A percentile compares a stretch with the other conserved stretches of the same genome.
phyloP scores from a whole-genome alignment of 1,284 basidiomycete genomes.

The Microbotryomycetes sp. region DNA sequence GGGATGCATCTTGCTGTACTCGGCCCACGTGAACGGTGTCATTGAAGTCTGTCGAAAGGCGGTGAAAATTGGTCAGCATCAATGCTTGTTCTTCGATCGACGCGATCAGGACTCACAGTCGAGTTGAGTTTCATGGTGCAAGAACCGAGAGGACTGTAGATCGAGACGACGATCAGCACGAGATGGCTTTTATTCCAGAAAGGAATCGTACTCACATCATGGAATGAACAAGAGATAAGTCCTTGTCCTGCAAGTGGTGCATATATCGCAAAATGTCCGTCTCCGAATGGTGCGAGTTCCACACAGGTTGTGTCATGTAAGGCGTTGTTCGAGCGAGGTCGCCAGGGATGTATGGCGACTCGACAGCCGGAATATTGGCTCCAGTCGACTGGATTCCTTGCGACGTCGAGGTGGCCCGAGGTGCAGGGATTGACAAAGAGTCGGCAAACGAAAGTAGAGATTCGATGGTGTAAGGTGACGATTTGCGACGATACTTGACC shows the following conservation, averaged over 20 bases:
- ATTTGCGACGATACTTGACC: conserved; percentile 35
- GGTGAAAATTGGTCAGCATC: background rate
- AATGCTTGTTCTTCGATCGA: too few species aligned
- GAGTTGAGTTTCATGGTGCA: conserved; percentile 71
- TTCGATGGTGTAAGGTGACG: conserved; percentile 38
- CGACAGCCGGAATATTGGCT: conserved; percentile 34
- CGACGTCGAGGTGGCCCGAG: conserved; percentile 15
- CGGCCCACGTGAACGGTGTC: conserved; percentile 90
- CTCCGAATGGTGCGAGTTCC: conserved; percentile 86
- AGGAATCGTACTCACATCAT: conserved; percentile 58
- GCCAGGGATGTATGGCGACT: conserved; percentile 49
- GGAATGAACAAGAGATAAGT: conserved; percentile 86
- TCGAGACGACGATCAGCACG: background rate
- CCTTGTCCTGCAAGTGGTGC: conserved; percentile 86
- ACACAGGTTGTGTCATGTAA: conserved; percentile 81
- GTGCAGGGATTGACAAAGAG: conserved; percentile 34
- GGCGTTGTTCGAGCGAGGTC: conserved; percentile 62
- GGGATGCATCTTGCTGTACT: conserved; percentile 83
- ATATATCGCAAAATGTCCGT: conserved; percentile 91
- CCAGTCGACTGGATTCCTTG: conserved; percentile 32
- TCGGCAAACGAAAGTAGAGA: conserved; percentile 43
- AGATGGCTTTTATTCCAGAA: too few species aligned
- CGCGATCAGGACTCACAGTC: conserved; percentile 46
- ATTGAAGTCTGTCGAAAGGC: conserved; percentile 60
- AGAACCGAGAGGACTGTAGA: conserved; percentile 63